Base-by-base conservation (phyloP, 2,329 filamentous ascomycete genomes). In the Thelonectria olida region DNA sequence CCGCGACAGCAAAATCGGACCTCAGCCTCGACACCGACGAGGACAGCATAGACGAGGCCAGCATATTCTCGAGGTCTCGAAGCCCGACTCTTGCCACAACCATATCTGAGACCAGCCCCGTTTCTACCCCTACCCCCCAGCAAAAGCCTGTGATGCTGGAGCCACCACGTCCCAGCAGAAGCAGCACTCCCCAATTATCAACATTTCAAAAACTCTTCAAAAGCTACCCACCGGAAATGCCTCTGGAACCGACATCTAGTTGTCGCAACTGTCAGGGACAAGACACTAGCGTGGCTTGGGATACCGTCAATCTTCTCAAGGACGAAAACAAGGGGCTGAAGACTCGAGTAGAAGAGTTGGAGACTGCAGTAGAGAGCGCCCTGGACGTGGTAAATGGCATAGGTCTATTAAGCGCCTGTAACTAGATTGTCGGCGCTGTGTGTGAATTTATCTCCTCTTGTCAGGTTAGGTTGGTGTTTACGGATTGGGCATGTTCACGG, bases 251-350 rank as follows among this genome's bases (percentile, higher is more conserved):
- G 56, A 63, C 22, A 73, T 72, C 70, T 20, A 27, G 19, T 15
- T 89, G 87, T 67, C 68, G 74, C 31, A 89, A 88, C 67, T 90
- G 88, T 72, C 75, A 80, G 54, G 87, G 88, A 12, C 82, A 84
- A 67, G 84, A 86, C 53, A 80, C 84, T 12, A 86, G 85, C 64
- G 80, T 87, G 36, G 88, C 88, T 5, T 90, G 88, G 88, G 83
- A 90, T 69, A 88, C 88, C 4, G 87, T 88, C n/a, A 81, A 82
- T 53, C 64, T 89, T 47, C 75, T 90, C 60, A 79, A 85, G 38
- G 84, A 86, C 47, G 88, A 90, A 78, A 90, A 90, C 66, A 83
- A 79, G 68, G 81, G 82, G 8, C 73, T 90, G 50, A 90, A 90
- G 78, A 79, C 81, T 38, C 78, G 86, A 19, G 85, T 90, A 4